Conservation (phyloP, 495 filamentous ascomycete genomes). For the Sabuloglossum arenarium region DNA sequence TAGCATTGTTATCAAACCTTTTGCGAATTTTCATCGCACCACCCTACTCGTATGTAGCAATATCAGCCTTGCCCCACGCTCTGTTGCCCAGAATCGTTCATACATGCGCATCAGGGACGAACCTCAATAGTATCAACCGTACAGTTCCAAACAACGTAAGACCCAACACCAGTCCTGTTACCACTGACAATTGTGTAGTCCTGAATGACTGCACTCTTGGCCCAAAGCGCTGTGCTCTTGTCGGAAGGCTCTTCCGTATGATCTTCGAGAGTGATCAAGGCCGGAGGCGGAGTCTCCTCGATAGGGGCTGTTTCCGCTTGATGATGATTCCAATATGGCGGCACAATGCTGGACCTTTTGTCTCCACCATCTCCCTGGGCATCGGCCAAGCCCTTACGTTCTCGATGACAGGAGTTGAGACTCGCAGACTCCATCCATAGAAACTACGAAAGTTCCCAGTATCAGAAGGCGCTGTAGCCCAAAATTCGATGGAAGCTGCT, state of each 20-base stretch:
- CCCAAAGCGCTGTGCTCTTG: slow-evolving; percentile 43
- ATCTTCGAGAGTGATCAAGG: slow-evolving; percentile 45
- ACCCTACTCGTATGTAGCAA: slow-evolving; percentile 23
- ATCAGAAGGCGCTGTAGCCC: neutral
- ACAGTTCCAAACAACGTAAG: slow-evolving; percentile 60
- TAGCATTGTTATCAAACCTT: slow-evolving; percentile 19
- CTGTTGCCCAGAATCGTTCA: neutral
- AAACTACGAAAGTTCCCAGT: neutral
- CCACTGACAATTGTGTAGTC: slow-evolving; percentile 45
- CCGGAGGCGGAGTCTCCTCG: slow-evolving; percentile 1
- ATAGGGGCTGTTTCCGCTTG: slow-evolving; percentile 13
- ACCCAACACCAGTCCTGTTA: slow-evolving; percentile 37
- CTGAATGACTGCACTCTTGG: slow-evolving; percentile 39
- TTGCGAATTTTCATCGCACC: slow-evolving; percentile 39
- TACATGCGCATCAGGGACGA: slow-evolving; percentile 15
- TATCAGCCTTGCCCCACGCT: slow-evolving; percentile 6
- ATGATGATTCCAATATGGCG: slow-evolving; percentile 22
- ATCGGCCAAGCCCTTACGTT: neutral
- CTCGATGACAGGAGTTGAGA: neutral
- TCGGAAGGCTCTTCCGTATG: slow-evolving; percentile 44
- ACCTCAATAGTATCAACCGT: slow-evolving; percentile 50
- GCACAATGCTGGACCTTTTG: slow-evolving; percentile 9
- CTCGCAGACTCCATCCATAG: neutral
- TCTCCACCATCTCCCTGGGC: neutral
- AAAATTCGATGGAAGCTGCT: neutral